phyloP scores from a whole-genome alignment of 2,329 filamentous ascomycete species.

The Aspergillus caelatus region DNA sequence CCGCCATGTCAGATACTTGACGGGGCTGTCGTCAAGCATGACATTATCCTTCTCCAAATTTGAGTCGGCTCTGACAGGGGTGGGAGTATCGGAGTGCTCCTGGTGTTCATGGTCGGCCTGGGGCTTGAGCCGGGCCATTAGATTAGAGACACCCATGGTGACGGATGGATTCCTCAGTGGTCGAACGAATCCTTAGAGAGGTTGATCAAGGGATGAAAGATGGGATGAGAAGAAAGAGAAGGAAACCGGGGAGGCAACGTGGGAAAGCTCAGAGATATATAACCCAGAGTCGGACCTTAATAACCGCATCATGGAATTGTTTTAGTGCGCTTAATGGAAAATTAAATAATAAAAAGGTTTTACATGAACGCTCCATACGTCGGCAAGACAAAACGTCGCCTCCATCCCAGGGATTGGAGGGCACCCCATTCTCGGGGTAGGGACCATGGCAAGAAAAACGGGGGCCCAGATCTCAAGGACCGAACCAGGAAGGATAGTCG shows the following conservation, averaged over 20 bases:
- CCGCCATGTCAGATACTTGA: conserved; percentile 47
- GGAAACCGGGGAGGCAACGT: conserved; percentile 14
- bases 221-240: conserved; percentile 12
- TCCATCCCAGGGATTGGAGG: conserved; percentile 21
- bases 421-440: conserved; percentile 19
- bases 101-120: conserved; percentile 31
- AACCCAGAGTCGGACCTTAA: conserved; percentile 19
- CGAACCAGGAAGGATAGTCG: conserved; percentile 26
- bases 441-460: conserved; percentile 28
- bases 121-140: conserved; percentile 35
- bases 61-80: conserved; percentile 36
- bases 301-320: conserved; percentile 23
- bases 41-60: conserved; percentile 36
- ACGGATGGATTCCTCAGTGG: conserved; percentile 6
- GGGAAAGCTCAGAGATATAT: conserved; percentile 26
- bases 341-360: conserved; percentile 18
- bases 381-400: conserved; percentile 15
- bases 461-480: conserved; percentile 35
- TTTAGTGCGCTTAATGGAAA: conserved; percentile 3
- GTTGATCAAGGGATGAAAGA: conserved; percentile 1
- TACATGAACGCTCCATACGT: conserved; percentile 10
- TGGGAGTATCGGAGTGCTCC: conserved; percentile 38
- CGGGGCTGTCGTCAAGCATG: conserved; percentile 44
- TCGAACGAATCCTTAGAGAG: conserved; percentile 4
- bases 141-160: conserved; percentile 34